These are phyloP conservation scores for Acer campestre DNA, from an alignment of 345 rosid species.

Conservation along the genomic window DNA sequence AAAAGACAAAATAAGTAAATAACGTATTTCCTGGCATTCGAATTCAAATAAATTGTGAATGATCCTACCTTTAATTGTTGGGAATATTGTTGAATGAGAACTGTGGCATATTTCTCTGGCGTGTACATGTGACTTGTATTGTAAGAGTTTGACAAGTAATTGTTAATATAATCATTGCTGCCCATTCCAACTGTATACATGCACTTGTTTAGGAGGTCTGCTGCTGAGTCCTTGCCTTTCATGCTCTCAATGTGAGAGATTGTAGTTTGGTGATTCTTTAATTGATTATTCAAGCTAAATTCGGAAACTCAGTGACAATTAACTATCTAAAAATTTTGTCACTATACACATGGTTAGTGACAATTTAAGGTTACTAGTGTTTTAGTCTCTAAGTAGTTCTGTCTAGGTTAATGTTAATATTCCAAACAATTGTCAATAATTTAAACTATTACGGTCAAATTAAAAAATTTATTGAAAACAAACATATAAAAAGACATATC, in stretches of 20 bases:
- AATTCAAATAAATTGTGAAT: too few species aligned
- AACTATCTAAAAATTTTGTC: too few species aligned
- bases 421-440: too few species aligned
- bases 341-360: too few species aligned
- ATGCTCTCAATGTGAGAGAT: not conserved
- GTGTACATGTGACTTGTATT: constrained; percentile 18
- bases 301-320: too few species aligned
- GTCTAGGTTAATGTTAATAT: too few species aligned
- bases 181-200: constrained; percentile 37
- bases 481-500: too few species aligned
- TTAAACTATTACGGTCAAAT: too few species aligned
- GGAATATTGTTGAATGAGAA: constrained; percentile 25
- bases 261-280: constrained; percentile 11
- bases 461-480: too few species aligned
- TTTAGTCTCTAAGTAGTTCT: too few species aligned
- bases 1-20: too few species aligned
- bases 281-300: constrained; percentile 21
- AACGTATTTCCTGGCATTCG: not conserved
- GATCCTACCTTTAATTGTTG: constrained; percentile 30
- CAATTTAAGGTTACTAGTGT: too few species aligned
- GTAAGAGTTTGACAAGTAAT: constrained; percentile 31
- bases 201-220: constrained; percentile 33
- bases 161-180: constrained; percentile 43
- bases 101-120: constrained; percentile 21
- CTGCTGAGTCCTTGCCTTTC: not conserved